Base-by-base conservation (phyloP, 78 protist genomes). In the Salpingoeca rosetta region DNA sequence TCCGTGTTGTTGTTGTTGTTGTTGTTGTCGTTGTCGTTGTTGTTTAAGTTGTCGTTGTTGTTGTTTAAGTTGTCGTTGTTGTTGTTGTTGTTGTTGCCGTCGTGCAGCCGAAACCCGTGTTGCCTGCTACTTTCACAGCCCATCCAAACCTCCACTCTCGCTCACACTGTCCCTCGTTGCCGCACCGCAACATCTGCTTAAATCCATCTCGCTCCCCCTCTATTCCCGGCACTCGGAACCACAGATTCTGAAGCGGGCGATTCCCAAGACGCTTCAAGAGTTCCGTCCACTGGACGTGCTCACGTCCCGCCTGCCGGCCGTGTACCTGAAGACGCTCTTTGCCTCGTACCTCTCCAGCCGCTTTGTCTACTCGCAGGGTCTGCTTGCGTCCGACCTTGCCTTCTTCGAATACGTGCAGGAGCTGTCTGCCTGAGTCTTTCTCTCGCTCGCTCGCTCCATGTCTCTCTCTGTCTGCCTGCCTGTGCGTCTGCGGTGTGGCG, bases 321-420 rank as follows among this genome's bases (percentile, higher is more conserved):
- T 89, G 42, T 94, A 94, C 86, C 89, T 93, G 38, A 72, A 51
- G 41, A 94, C 97, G 37, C 90, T 93, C 17, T 92, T 92, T 82
- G 78, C 89, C 39, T 3, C 90, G 28, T 89, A 80, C 76, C 57
- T 94, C 27, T 93, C 97, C 65, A 37, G 84, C 78, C 83, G 94
- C 84, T 94, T 85, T 84, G 95, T 94, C 81, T 94, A 94, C 90
- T n/a, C 43, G 43, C n/a, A n/a, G n/a, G n/a, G n/a, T n/a, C n/a
- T n/a, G n/a, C n/a, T n/a, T n/a, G n/a, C n/a, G n/a, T n/a, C n/a
- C n/a, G n/a, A n/a, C n/a, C n/a, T n/a, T n/a, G n/a, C n/a, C n/a
- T n/a, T n/a, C n/a, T n/a, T n/a, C n/a, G n/a, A n/a, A n/a, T n/a
- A n/a, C n/a, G n/a, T n/a, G n/a, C n/a, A n/a, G n/a, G n/a, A n/a